Base-by-base conservation (phyloP, 2,329 filamentous ascomycete species). In the Aureobasidium pullulans region DNA sequence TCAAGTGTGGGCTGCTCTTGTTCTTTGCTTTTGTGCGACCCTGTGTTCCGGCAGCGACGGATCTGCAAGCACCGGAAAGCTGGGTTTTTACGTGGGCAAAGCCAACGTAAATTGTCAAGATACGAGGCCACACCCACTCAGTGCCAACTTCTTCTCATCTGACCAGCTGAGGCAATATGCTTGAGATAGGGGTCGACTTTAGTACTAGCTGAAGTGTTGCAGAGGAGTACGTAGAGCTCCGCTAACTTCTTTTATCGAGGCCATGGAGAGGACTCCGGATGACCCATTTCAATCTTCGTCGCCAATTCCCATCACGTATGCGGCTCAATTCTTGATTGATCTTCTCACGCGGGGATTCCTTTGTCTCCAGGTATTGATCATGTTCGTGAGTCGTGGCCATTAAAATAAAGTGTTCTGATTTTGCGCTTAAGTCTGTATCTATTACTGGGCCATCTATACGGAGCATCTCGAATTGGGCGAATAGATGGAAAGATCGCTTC, bases 11-110 rank as follows among this genome's bases (percentile, higher is more conserved):
- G 36, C 19, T 29, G 23, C 48, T n/a, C 8, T 36, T 36, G 15
- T 19, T n/a, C 13, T 43, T 43, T 54, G 39, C 43, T 54, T 43
- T 54, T 31, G 28, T 54, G 37, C 28, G 50, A 54, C 50, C 28
- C 16, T 40, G 19, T 34, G 48, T 40, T 52, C 36, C 36, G 48
- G 36, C 15, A 29, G 48, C 19, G 34, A 40, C 23, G 48, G 48
- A 52, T 31, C 48, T 52, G 36, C 48, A 52, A 9, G 48, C 48
- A 40, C 48, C 48, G 36, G 36, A 31, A 52, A 36, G 34, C 48
- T 52, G 48, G 48, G 48, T 52, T 29, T 39, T 52, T 23, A 23
- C 23, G 23, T 23, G 23, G 10, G 10, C 16, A 28, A 10, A 3
- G 47, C 8, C 34, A 39, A 31, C 34, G 34, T 19, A 39, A 39